Evolutionary conservation across 2,329 filamentous ascomycete species (phyloP).

Genomic region (Sporothrix globosa): DNA sequence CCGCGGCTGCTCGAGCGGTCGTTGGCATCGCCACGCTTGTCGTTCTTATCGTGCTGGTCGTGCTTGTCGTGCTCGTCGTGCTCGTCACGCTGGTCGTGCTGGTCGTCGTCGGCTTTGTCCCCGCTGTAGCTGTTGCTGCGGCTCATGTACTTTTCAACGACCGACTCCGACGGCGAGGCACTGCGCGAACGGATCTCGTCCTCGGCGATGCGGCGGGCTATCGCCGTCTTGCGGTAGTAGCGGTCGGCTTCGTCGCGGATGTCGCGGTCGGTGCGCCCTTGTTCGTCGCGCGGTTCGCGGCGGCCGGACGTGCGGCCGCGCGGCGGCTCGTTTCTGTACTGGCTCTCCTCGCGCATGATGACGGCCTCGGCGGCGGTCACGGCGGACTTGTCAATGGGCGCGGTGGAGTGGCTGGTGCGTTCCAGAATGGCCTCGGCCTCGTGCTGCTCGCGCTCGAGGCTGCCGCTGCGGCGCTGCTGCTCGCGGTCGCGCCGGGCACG

Average conservation of each 20-base stretch:
- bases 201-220: constrained; percentile 57
- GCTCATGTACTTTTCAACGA: constrained; percentile 59
- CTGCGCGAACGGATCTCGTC: constrained; percentile 59
- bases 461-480: constrained; percentile 40
- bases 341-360: constrained; percentile 46
- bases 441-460: constrained; percentile 55
- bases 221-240: constrained; percentile 59
- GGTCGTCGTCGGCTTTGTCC: too few relatives aligned
- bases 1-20: constrained; percentile 3
- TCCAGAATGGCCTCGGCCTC: constrained; percentile 52
- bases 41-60: background rate
- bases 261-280: constrained; percentile 36
- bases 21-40: background rate
- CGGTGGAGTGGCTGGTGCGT: constrained; percentile 53
- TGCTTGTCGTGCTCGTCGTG: constrained; percentile 30
- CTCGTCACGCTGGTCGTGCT: background rate
- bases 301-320: constrained; percentile 33
- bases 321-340: constrained; percentile 39
- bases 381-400: constrained; percentile 51
- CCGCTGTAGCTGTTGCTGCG: too few relatives aligned
- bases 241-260: constrained; percentile 60
- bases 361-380: constrained; percentile 53
- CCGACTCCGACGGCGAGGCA: constrained; percentile 56
- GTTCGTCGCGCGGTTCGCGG: constrained; percentile 32
- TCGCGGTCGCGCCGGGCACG: background rate